Evolutionary conservation across 371 early-diverging fungal species (phyloP), one percentile per base, ranked within the genome.

Genomic region (Syncephalastrum contaminatum): DNA sequence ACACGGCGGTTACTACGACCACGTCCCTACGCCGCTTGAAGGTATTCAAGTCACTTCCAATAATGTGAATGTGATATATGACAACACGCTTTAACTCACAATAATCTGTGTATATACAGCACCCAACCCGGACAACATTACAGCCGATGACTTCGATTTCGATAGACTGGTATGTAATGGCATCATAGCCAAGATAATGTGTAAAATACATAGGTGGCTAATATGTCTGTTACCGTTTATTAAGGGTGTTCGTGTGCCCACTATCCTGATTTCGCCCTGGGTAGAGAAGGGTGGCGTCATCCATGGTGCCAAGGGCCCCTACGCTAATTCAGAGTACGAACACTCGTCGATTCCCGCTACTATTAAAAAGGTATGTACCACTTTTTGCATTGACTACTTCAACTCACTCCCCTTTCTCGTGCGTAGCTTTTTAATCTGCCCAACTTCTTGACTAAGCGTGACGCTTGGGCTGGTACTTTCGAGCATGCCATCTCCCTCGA

Each of bases 231-330:
- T 7, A 1, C 4, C 36, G 5, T 30, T 30, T 44, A 19, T 44
- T 14, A 18, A 53, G 56, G 82, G 82, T 39, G 57, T 75, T 21
- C 79, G 82, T 43, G 82, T 82, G 2, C 82, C 82, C 16, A 67
- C 76, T 1, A 52, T 79, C 46, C 41, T 77, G 16, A 69, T 82
- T 47, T 75, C 75, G 6, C 77, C 82, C 4, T 70, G 72, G 70
- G 59, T 77, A 16, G 44, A 54, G 30, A 72, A 72, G 52, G 81
- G 78, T 22, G 49, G 44, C 5, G 67, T 80, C n/a, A 55, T 67
- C 21, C 53, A 63, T 52, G 45, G 51, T 15, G 56, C 70, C 14
- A 22, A 64, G 41, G 59, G 67, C 45, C 60, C 60, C 22, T 49
- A 58, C 20, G 43, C 60, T 18, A 53, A 52, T 16, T 62, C 70